phyloP scores from a whole-genome alignment of 2,329 filamentous ascomycete genomes.

The Xylaria sp. region DNA sequence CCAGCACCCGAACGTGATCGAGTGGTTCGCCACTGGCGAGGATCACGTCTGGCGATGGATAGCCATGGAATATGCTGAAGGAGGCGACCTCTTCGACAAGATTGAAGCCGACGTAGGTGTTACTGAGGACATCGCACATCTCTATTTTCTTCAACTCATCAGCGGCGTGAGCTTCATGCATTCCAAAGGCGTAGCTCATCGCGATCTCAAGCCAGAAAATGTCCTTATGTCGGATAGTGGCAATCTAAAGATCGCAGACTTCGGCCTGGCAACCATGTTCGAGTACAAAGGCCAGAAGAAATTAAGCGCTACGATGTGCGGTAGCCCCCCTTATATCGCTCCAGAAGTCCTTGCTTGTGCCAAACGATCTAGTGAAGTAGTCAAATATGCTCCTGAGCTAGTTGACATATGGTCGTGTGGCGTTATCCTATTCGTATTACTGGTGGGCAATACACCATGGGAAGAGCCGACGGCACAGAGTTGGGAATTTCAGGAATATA shows the following conservation, averaged over 20 bases:
- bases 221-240: constrained; percentile 87
- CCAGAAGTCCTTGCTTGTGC: constrained; percentile 81
- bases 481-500: constrained; percentile 92
- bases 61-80: constrained; percentile 95
- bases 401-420: constrained; percentile 98
- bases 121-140: constrained; percentile 92
- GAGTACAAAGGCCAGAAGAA: constrained; percentile 87
- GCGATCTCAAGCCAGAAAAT: constrained; percentile 94
- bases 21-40: constrained; percentile 89
- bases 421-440: constrained; percentile 94
- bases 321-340: constrained; percentile 96
- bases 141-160: constrained; percentile 94
- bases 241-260: constrained; percentile 93
- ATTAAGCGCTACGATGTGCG: constrained; percentile 87
- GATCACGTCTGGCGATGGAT: constrained; percentile 94
- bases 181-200: constrained; percentile 92
- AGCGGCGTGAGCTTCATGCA: constrained; percentile 95
- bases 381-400: constrained; percentile 79
- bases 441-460: constrained; percentile 98
- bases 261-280: constrained; percentile 94
- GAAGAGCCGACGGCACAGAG: constrained; percentile 88
- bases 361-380: constrained; percentile 59
- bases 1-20: constrained; percentile 92
- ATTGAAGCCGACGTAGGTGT: constrained; percentile 98
- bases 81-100: constrained; percentile 98